Percentiles rank a stretch among this genome's conserved stretches.
These are phyloP conservation scores for Saccharomycopsis olivae DNA, from an alignment of 805 yeast genomes.

Conservation along the genomic window DNA sequence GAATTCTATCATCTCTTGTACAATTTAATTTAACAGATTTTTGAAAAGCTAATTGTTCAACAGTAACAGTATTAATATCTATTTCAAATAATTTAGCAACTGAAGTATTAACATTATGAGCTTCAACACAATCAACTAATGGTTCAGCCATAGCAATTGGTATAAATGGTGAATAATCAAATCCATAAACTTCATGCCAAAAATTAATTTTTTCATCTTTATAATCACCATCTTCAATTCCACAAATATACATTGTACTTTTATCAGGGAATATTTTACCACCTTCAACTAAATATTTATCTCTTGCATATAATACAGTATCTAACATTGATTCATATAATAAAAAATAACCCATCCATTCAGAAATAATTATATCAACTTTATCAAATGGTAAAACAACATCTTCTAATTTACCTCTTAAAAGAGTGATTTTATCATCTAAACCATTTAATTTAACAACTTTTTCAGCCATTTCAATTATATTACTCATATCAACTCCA, in stretches of 20 bases:
- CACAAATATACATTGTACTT: constrained; percentile 81
- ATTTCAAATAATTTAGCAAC: constrained; percentile 63
- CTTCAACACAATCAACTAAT: constrained; percentile 88
- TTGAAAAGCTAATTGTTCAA: constrained; percentile 72
- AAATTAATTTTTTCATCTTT: constrained; percentile 83
- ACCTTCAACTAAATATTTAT: constrained; percentile 62
- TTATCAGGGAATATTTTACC: constrained; percentile 95
- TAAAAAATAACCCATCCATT: constrained; percentile 99
- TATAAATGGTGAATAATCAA: constrained; percentile 87
- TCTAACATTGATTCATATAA: constrained; percentile 97
- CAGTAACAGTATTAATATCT: constrained; percentile 80
- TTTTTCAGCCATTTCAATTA: constrained; percentile 91
- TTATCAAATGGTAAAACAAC: constrained; percentile 72
- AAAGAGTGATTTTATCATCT: constrained; percentile 72
- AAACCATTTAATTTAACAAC: constrained; percentile 79
- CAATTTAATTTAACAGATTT: constrained; percentile 62
- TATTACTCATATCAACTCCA: constrained; percentile 95
- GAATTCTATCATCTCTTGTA: constrained; percentile 69
- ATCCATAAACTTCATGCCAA: constrained; percentile 97
- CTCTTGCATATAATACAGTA: constrained; percentile 91
- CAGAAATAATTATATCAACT: constrained; percentile 92
- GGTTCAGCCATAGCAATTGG: constrained; percentile 87
- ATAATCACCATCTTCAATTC: constrained; percentile 87
- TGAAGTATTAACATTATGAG: constrained; percentile 64
- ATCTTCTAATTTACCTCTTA: constrained; percentile 93